phyloP scores from a whole-genome alignment of 345 rosid species.

The Pistacia atlantica region DNA sequence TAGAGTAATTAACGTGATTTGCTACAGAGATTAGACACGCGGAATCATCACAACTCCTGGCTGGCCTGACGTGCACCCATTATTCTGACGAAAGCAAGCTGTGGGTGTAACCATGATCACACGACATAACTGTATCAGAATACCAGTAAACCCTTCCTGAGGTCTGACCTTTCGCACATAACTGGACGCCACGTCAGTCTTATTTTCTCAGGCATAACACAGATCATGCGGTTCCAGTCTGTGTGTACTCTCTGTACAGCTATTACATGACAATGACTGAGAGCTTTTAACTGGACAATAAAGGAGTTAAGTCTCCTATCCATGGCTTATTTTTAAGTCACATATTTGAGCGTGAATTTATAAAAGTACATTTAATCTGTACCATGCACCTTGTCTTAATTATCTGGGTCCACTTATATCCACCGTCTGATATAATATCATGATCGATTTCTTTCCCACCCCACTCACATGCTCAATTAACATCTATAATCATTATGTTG shows the following conservation, averaged over 20 bases:
- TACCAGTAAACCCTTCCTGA: too few species aligned
- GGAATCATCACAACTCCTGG: too few species aligned
- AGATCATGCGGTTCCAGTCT: slow-evolving; percentile 28
- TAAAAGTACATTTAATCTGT: slow-evolving; percentile 35
- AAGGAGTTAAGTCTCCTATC: slow-evolving; percentile 19
- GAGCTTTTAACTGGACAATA: slow-evolving; percentile 19
- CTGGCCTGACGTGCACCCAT: too few species aligned
- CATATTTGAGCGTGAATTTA: neutral
- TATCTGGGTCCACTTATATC: slow-evolving; percentile 20
- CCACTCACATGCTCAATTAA: slow-evolving; percentile 40
- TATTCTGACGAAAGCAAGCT: too few species aligned
- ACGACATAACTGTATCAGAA: too few species aligned
- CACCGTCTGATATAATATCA: neutral
- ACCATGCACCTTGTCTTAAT: slow-evolving; percentile 10
- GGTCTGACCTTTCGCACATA: too few species aligned
- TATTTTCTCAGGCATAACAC: too few species aligned
- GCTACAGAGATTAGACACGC: too few species aligned
- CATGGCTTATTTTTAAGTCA: neutral
- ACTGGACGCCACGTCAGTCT: too few species aligned
- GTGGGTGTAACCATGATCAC: too few species aligned
- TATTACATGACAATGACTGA: slow-evolving; percentile 27
- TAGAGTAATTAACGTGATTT: too few species aligned
- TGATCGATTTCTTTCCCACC: slow-evolving; percentile 16
- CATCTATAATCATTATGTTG: slow-evolving; percentile 41
- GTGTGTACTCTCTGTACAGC: slow-evolving; percentile 7